These are phyloP conservation scores for Plasmopara muralis DNA, from an alignment of 352 stramenopile species.

Conservation along the genomic window DNA sequence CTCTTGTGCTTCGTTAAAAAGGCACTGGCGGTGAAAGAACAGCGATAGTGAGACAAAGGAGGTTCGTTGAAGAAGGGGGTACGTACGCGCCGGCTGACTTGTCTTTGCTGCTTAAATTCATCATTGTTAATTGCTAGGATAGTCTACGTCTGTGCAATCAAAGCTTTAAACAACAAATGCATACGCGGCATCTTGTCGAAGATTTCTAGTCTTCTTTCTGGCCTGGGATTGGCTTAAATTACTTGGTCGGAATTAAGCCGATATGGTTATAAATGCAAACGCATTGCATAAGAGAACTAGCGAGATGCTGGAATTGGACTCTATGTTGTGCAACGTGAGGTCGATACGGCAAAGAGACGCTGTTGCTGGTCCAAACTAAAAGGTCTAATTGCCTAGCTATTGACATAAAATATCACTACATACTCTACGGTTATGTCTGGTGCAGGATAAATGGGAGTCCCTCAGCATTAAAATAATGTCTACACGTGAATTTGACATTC, in stretches of 20 bases:
- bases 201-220: constrained; percentile 21
- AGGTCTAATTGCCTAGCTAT: too few species aligned
- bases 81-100: constrained; percentile 49
- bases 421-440: background rate
- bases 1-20: constrained; percentile 88
- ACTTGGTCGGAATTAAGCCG: constrained; percentile 3
- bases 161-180: constrained; percentile 2
- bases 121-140: constrained; percentile 16
- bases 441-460: constrained; percentile 11
- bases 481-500: constrained; percentile 34
- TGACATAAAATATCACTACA: too few species aligned
- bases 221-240: constrained; percentile 9
- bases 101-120: constrained; percentile 52
- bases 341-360: too few species aligned
- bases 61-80: background rate
- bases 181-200: constrained; percentile 18
- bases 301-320: background rate
- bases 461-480: constrained; percentile 38
- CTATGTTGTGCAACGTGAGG: too few species aligned
- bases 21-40: constrained; percentile 22
- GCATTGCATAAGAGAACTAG: background rate
- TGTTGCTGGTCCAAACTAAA: too few species aligned
- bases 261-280: background rate
- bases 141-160: background rate
- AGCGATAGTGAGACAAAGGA: constrained; percentile 1